Conservation (phyloP, 257 asterid species). For the Solanum lignicaule region DNA sequence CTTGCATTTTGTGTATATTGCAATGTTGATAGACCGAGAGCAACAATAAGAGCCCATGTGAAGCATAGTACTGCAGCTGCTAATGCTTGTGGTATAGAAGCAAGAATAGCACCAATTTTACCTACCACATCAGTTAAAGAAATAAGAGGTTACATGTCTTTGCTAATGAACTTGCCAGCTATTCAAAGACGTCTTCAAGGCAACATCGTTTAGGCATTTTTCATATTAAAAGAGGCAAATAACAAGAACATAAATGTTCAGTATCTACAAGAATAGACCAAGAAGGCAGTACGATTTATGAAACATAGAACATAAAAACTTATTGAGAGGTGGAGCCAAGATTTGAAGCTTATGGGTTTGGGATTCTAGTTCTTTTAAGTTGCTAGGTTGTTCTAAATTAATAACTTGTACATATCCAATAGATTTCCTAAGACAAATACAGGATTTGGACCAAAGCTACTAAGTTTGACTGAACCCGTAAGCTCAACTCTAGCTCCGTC, state of each 20-base stretch:
- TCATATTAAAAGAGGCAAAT: neutral
- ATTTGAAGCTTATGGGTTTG: neutral
- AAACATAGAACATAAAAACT: neutral
- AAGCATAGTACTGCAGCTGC: constrained; percentile 94
- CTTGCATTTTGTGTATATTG: constrained; percentile 72
- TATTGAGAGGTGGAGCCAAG: neutral
- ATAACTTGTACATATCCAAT: neutral
- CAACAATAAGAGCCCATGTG: constrained; percentile 75
- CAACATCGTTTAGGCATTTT: neutral
- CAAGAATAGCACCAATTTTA: constrained; percentile 90
- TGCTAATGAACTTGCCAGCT: neutral
- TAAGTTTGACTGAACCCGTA: neutral
- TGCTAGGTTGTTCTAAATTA: neutral
- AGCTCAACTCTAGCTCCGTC: neutral
- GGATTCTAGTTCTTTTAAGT: neutral
- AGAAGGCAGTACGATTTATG: neutral
- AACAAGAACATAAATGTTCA: neutral
- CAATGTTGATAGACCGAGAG: constrained; percentile 73
- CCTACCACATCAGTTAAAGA: constrained; percentile 25
- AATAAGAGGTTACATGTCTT: neutral
- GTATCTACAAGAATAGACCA: neutral
- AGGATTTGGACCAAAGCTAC: neutral
- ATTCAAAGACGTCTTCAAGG: neutral
- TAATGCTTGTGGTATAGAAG: constrained; percentile 91
- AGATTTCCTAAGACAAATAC: neutral